Evolutionary conservation across 148 eudicot species (phyloP).

Genomic region (Amaranthus cruentus): DNA sequence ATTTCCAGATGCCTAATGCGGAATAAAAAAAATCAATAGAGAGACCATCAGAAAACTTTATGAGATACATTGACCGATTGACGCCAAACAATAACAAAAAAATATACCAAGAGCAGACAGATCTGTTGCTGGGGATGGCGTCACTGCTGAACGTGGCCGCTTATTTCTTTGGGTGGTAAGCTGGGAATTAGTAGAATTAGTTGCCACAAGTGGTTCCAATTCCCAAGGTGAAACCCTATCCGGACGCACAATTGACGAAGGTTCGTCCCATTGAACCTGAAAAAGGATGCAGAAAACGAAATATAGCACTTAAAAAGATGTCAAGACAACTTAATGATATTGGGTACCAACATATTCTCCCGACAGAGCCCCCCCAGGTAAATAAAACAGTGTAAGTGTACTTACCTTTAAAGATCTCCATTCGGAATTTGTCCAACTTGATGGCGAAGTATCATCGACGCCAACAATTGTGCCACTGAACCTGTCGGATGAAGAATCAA

Average conservation of each 20-base stretch:
- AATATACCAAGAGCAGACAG: slow-evolving; percentile 55
- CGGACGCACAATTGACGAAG: slow-evolving; percentile 72
- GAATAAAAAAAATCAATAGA: not conserved
- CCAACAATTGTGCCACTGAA: slow-evolving; percentile 96
- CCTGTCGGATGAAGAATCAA: slow-evolving; percentile 36
- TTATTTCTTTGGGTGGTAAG: slow-evolving; percentile 61
- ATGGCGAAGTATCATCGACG: slow-evolving; percentile 53
- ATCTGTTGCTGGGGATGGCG: slow-evolving; percentile 50
- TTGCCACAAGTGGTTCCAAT: slow-evolving; percentile 69
- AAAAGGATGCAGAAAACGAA: slow-evolving; percentile 9
- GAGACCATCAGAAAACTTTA: not conserved
- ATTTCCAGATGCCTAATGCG: slow-evolving; percentile 60
- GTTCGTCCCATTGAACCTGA: slow-evolving; percentile 99
- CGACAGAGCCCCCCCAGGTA: not conserved
- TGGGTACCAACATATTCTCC: not conserved
- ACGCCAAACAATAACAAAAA: slow-evolving; percentile 8
- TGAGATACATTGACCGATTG: not conserved
- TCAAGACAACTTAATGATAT: not conserved
- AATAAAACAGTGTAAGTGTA: not conserved
- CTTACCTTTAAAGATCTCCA: slow-evolving; percentile 93
- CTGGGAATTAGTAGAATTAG: slow-evolving; percentile 49
- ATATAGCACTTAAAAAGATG: not conserved
- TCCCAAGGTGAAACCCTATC: slow-evolving; percentile 97
- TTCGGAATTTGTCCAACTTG: slow-evolving; percentile 79
- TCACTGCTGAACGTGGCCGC: slow-evolving; percentile 54